phyloP scores from a whole-genome alignment of 2,329 filamentous ascomycete genomes.

The Phialophora macrospora region DNA sequence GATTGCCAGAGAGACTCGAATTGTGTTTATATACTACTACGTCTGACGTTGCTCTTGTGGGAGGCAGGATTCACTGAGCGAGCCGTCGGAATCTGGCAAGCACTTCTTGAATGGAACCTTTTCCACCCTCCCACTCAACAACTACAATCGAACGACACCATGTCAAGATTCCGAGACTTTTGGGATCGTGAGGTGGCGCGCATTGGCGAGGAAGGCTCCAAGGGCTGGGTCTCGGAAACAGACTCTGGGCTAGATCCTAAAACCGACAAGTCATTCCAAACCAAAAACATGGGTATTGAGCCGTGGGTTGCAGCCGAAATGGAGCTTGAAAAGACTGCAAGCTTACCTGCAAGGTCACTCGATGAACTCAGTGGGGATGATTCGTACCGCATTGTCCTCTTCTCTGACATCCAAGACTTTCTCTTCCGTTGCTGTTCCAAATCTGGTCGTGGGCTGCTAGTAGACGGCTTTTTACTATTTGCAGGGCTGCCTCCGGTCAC shows the following conservation, averaged over 20 bases:
- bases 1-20: slow-evolving; percentile 43
- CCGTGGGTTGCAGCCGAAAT: slow-evolving; percentile 37
- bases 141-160: slow-evolving; percentile 25
- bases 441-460: slow-evolving; percentile 53
- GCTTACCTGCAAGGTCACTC: slow-evolving; percentile 70
- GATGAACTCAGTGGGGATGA: slow-evolving; percentile 80
- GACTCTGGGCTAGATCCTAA: slow-evolving; percentile 24
- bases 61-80: slow-evolving; percentile 80
- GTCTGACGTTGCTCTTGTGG: slow-evolving; percentile 73
- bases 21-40: slow-evolving; percentile 73
- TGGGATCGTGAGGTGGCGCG: slow-evolving; percentile 86
- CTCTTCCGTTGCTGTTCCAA: slow-evolving; percentile 51
- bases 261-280: slow-evolving; percentile 42
- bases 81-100: slow-evolving; percentile 82
- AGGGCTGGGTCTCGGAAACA: slow-evolving; percentile 65
- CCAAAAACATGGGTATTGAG: slow-evolving; percentile 38
- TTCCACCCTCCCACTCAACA: slow-evolving; percentile 55
- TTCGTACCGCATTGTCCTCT: slow-evolving; percentile 80
- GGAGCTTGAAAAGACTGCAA: slow-evolving; percentile 34
- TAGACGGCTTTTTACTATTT: slow-evolving; percentile 75
- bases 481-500: slow-evolving; percentile 64
- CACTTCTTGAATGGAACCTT: slow-evolving; percentile 72
- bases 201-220: slow-evolving; percentile 73
- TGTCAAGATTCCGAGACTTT: slow-evolving; percentile 67
- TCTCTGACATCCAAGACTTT: slow-evolving; percentile 71